Evolutionary conservation across 1,284 basidiomycete genomes (phyloP).

Genomic region (Irpex lacteus): DNA sequence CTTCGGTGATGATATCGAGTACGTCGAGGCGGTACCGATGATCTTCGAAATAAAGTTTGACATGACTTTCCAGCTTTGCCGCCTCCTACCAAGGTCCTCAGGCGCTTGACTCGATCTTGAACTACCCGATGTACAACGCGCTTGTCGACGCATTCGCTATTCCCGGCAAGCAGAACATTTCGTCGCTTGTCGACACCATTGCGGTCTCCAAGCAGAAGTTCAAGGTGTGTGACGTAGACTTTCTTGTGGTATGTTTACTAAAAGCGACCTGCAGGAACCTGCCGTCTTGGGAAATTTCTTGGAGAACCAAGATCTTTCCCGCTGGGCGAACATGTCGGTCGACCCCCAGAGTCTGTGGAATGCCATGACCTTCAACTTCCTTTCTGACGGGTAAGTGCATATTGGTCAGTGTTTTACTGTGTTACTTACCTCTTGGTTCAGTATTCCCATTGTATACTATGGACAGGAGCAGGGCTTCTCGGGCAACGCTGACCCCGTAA

Average conservation of each 20-base stretch:
- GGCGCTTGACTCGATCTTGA: conserved; percentile 46
- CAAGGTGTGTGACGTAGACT: conserved; percentile 21
- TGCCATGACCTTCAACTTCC: conserved; percentile 34
- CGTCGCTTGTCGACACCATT: conserved; percentile 30
- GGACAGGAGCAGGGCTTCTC: conserved; percentile 52
- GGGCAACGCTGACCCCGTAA: conserved; percentile 33
- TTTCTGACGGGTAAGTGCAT: conserved; percentile 29
- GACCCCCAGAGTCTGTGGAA: conserved; percentile 36
- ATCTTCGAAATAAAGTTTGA: background rate
- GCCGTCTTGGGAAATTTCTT: conserved; percentile 52
- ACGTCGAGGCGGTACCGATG: conserved; percentile 17
- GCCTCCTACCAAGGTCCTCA: conserved; percentile 30
- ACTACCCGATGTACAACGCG: conserved; percentile 53
- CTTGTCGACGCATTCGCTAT: conserved; percentile 36
- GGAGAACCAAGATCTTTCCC: conserved; percentile 57
- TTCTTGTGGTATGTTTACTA: background rate
- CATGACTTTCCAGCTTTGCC: conserved; percentile 17
- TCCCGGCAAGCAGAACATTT: conserved; percentile 32
- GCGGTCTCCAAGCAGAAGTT: conserved; percentile 31
- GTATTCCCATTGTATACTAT: conserved; percentile 56
- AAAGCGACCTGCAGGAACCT: conserved; percentile 20
- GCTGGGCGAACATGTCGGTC: conserved; percentile 42
- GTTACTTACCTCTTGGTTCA: conserved; percentile 31
- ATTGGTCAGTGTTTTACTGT: conserved; percentile 31
- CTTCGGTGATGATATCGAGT: conserved; percentile 59